Percentiles rank a stretch among this genome's conserved stretches.
phyloP scores from a whole-genome alignment of 129 eudicot genomes.

The Tanacetum coccineum region DNA sequence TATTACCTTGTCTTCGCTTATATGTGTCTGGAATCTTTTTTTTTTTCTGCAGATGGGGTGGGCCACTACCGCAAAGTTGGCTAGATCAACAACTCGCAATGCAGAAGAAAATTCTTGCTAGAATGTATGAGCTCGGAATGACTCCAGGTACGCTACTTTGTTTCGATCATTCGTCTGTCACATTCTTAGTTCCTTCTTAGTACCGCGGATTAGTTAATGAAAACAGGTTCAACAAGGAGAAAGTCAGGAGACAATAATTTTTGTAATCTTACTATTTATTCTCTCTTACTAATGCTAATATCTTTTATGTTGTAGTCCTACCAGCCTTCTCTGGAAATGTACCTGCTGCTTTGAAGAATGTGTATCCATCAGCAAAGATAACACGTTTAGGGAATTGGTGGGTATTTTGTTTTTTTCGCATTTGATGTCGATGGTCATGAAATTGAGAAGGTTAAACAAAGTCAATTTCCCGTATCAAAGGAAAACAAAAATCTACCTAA shows the following conservation, averaged over 20 bases:
- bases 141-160: constrained; percentile 92
- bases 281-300: constrained; percentile 5
- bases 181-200: neutral
- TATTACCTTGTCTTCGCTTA: neutral
- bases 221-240: neutral
- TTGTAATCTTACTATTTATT: neutral
- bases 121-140: constrained; percentile 91
- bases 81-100: constrained; percentile 73
- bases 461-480: too few relatives aligned
- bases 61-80: constrained; percentile 91
- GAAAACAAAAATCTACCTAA: too few relatives aligned
- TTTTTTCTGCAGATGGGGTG: constrained; percentile 69
- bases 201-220: constrained; percentile 1
- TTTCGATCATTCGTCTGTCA: constrained; percentile 6
- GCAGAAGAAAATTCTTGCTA: constrained; percentile 78
- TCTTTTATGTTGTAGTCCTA: constrained; percentile 52
- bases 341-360: constrained; percentile 70
- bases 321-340: constrained; percentile 94
- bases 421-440: constrained; percentile 8
- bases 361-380: constrained; percentile 72
- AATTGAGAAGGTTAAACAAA: neutral
- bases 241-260: too few relatives aligned
- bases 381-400: constrained; percentile 79
- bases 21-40: neutral
- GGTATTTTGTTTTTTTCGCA: constrained; percentile 4